phyloP scores from a whole-genome alignment of 2,329 filamentous ascomycete species.

The Cladobotryum protrusum region DNA sequence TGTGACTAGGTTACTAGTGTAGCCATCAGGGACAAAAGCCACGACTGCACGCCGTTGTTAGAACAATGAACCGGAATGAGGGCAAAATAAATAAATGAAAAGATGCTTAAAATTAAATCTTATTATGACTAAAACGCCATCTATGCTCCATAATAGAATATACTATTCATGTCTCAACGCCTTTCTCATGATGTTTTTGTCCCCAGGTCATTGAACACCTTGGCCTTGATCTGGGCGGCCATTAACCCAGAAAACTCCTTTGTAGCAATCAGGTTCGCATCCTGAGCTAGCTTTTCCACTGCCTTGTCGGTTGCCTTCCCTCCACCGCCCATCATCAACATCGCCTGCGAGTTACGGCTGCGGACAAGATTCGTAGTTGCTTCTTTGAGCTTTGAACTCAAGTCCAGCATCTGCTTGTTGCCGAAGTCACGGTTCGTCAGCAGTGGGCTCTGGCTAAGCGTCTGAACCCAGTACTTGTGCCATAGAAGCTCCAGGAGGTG shows the following conservation, averaged over 20 bases:
- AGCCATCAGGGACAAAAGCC: too few species aligned
- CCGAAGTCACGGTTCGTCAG: conserved; percentile 90
- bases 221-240: conserved; percentile 56
- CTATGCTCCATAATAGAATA: not conserved
- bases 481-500: conserved; percentile 83
- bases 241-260: conserved; percentile 59
- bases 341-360: conserved; percentile 20
- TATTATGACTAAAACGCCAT: not conserved
- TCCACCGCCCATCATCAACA: conserved; percentile 19
- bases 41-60: too few species aligned
- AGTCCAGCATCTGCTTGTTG: conserved; percentile 85
- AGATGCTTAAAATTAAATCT: not conserved
- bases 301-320: conserved; percentile 35
- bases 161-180: not conserved
- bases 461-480: conserved; percentile 99
- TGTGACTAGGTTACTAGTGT: too few species aligned
- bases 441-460: conserved; percentile 82
- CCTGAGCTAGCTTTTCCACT: conserved; percentile 54
- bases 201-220: conserved; percentile 48
- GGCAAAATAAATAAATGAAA: not conserved
- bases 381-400: conserved; percentile 74
- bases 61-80: not conserved
- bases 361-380: conserved; percentile 37
- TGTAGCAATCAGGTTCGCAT: conserved; percentile 54
- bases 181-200: not conserved